These are phyloP conservation scores for Glomus cerebriforme DNA, from an alignment of 192 early-diverging fungal species.

Conservation along the genomic window DNA sequence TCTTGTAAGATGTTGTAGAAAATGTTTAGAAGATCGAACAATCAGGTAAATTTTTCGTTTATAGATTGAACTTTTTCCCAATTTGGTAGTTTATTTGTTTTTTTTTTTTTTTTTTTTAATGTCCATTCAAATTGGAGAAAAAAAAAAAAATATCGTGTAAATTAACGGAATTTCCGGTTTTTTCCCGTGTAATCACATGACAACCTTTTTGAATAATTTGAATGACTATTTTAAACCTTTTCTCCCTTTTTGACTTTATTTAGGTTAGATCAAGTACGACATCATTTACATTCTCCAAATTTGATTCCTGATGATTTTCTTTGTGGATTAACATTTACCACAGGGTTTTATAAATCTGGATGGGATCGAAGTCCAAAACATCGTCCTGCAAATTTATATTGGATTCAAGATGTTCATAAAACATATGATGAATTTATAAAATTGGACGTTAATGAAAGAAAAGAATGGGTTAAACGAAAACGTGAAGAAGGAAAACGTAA, in stretches of 20 bases:
- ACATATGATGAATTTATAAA: neutral
- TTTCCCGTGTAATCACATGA: neutral
- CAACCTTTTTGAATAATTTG: too few relatives aligned
- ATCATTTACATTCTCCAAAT: neutral
- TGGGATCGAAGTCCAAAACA: conserved; percentile 9
- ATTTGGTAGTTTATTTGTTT: neutral
- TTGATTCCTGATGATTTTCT: conserved; percentile 19
- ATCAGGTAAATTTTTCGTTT: neutral
- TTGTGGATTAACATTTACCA: neutral
- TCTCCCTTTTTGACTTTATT: neutral
- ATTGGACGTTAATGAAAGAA: neutral
- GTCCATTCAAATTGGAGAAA: neutral
- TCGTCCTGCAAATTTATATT: conserved; percentile 17
- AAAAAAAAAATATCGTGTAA: too few relatives aligned
- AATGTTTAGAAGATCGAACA: conserved; percentile 22
- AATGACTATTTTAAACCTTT: neutral
- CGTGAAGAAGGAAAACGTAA: neutral
- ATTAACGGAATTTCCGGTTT: neutral
- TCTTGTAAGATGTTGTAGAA: conserved; percentile 12
- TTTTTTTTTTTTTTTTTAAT: neutral
- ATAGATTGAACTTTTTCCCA: neutral
- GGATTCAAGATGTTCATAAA: neutral
- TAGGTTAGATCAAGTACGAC: conserved; percentile 12
- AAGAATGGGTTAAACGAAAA: neutral
- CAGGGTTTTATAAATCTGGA: conserved; percentile 9